A percentile compares a stretch with the other conserved stretches of the same genome.
These are phyloP conservation scores for Blastobotrys raffinosifermentans DNA, from an alignment of 1,139 yeast genomes.

Conservation along the genomic window DNA sequence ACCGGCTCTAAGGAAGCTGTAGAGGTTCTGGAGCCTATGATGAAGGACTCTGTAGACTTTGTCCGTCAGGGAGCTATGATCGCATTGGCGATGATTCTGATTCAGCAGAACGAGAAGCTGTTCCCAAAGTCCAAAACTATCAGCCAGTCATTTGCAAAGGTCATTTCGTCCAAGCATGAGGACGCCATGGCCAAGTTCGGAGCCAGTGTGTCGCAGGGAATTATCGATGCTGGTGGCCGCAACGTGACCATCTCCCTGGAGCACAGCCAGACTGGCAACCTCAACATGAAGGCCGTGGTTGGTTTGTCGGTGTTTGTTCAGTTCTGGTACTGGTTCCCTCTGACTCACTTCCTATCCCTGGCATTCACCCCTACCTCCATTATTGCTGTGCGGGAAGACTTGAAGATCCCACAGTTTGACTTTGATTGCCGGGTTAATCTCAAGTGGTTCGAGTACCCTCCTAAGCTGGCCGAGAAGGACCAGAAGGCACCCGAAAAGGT, in stretches of 20 bases:
- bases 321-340: slow-evolving; percentile 99
- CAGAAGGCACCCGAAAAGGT: slow-evolving; percentile 85
- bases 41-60: slow-evolving; percentile 92
- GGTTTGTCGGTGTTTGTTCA: slow-evolving; percentile 88
- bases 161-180: slow-evolving; percentile 81
- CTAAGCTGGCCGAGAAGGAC: slow-evolving; percentile 72
- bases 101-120: slow-evolving; percentile 86
- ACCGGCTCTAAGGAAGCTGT: slow-evolving; percentile 84
- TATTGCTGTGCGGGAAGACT: slow-evolving; percentile 79
- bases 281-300: slow-evolving; percentile 85
- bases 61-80: slow-evolving; percentile 97
- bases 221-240: slow-evolving; percentile 98
- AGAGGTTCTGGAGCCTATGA: slow-evolving; percentile 86
- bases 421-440: slow-evolving; percentile 77
- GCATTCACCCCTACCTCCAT: slow-evolving; percentile 92
- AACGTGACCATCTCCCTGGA: slow-evolving; percentile 93
- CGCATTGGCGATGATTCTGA: slow-evolving; percentile 85
- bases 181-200: slow-evolving; percentile 98
- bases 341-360: slow-evolving; percentile 85
- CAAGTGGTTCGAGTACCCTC: slow-evolving; percentile 82
- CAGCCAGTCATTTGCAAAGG: slow-evolving; percentile 67
- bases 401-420: slow-evolving; percentile 80
- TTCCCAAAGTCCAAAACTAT: slow-evolving; percentile 75
- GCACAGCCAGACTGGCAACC: slow-evolving; percentile 83
- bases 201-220: slow-evolving; percentile 95